These are phyloP conservation scores for Globisporangium splendens DNA, from an alignment of 352 stramenopile genomes.

Conservation along the genomic window DNA sequence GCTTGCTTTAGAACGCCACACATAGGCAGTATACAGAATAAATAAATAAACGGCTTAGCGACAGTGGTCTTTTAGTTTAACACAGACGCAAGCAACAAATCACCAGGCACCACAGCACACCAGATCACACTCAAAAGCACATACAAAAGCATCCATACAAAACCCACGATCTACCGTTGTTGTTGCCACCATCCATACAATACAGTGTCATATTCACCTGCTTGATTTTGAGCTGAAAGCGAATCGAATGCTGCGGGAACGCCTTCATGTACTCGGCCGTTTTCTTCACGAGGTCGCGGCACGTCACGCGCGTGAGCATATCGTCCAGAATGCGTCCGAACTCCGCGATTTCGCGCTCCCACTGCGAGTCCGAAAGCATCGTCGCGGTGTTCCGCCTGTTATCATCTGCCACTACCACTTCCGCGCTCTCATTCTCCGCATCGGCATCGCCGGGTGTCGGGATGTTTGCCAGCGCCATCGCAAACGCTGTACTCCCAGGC, in stretches of 20 bases:
- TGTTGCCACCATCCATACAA: slow-evolving; percentile 5
- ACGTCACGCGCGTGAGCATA: slow-evolving; percentile 65
- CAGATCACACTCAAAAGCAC: background rate
- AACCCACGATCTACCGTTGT: slow-evolving; percentile 3
- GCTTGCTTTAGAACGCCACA: slow-evolving; percentile 4
- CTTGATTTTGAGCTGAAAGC: slow-evolving; percentile 88
- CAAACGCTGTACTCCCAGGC: slow-evolving; percentile 2
- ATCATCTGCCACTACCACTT: background rate
- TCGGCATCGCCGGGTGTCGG: background rate
- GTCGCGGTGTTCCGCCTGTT: slow-evolving; percentile 12
- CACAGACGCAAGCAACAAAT: slow-evolving; percentile 4
- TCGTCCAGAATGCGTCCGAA: slow-evolving; percentile 72
- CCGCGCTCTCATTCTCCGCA: background rate
- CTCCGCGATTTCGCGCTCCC: slow-evolving; percentile 70
- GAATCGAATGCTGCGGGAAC: slow-evolving; percentile 67
- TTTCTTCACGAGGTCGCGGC: slow-evolving; percentile 66
- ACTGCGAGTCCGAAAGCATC: slow-evolving; percentile 63
- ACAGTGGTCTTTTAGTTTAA: slow-evolving; percentile 1
- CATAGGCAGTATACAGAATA: slow-evolving; percentile 1
- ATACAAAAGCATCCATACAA: slow-evolving; percentile 8
- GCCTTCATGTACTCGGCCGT: slow-evolving; percentile 72
- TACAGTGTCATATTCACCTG: slow-evolving; percentile 41
- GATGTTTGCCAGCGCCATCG: slow-evolving; percentile 9
- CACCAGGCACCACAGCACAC: slow-evolving; percentile 14
- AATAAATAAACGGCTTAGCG: background rate